These are phyloP conservation scores for Tubosaeta sp. DNA, from an alignment of 768 basidiomycete species.

Conservation along the genomic window DNA sequence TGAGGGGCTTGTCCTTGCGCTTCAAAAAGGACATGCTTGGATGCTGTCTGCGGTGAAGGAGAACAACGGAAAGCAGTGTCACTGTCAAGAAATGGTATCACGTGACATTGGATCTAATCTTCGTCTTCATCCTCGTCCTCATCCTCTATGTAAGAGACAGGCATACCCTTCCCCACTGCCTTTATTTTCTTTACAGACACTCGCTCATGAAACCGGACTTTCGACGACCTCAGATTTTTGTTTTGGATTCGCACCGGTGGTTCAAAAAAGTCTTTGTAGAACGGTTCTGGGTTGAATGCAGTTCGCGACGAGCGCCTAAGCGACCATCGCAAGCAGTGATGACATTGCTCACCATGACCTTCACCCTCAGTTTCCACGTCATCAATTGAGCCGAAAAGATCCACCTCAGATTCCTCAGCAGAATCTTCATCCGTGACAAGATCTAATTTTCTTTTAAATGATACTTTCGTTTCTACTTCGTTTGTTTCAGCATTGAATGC, in stretches of 20 bases:
- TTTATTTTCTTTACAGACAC: slow-evolving; percentile 82
- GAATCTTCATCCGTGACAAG: slow-evolving; percentile 46
- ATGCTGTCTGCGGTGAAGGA: background rate
- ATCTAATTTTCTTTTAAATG: slow-evolving; percentile 58
- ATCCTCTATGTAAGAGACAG: slow-evolving; percentile 40
- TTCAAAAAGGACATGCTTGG: slow-evolving; percentile 42
- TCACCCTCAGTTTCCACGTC: slow-evolving; percentile 39
- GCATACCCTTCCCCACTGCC: slow-evolving; percentile 60
- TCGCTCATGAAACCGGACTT: slow-evolving; percentile 76
- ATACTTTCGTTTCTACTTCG: slow-evolving; percentile 61
- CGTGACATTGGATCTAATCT: slow-evolving; percentile 23
- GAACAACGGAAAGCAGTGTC: slow-evolving; percentile 5
- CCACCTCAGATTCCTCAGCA: slow-evolving; percentile 53
- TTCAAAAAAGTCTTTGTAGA: slow-evolving; percentile 81
- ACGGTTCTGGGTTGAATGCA: slow-evolving; percentile 41
- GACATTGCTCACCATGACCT: slow-evolving; percentile 35
- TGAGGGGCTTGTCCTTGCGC: slow-evolving; percentile 58
- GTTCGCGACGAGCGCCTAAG: too few relatives aligned
- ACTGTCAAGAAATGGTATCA: background rate
- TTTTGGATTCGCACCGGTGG: slow-evolving; percentile 38
- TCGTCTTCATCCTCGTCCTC: slow-evolving; percentile 39
- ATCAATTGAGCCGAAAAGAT: slow-evolving; percentile 64
- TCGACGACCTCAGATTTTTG: slow-evolving; percentile 25
- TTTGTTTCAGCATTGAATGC: slow-evolving; percentile 87
- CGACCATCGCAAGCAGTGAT: background rate